phyloP scores from a whole-genome alignment of 2,329 filamentous ascomycete genomes.

The Neophaeococcomyces aloes region DNA sequence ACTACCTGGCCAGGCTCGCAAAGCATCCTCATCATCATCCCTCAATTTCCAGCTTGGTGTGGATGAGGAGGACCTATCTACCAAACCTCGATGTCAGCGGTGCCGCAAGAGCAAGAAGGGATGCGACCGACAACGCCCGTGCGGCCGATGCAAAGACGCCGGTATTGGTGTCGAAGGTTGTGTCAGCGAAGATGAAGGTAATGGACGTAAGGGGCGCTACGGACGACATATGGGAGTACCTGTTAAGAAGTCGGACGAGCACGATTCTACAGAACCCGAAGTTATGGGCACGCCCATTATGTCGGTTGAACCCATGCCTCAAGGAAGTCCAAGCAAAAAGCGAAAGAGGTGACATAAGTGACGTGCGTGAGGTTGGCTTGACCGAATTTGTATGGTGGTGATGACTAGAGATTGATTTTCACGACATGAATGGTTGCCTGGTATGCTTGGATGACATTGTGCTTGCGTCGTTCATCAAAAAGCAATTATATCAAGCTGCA shows the following conservation, averaged over 20 bases:
- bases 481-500: too few species aligned
- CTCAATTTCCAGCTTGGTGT: slow-evolving; percentile 51
- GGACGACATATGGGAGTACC: slow-evolving; percentile 59
- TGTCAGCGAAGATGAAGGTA: slow-evolving; percentile 94
- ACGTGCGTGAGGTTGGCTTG: too few species aligned
- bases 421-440: too few species aligned
- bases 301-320: slow-evolving; percentile 23
- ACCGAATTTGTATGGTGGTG: too few species aligned
- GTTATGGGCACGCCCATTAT: slow-evolving; percentile 1
- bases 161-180: slow-evolving; percentile 88
- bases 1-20: slow-evolving; percentile 35
- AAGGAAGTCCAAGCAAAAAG: slow-evolving; percentile 48
- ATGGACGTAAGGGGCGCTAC: slow-evolving; percentile 91
- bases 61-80: slow-evolving; percentile 84
- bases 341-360: slow-evolving; percentile 45
- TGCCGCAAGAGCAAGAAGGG: slow-evolving; percentile 99
- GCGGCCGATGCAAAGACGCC: slow-evolving; percentile 88
- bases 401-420: too few species aligned
- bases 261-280: slow-evolving; percentile 4
- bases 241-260: slow-evolving; percentile 46
- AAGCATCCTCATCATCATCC: slow-evolving; percentile 53
- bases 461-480: too few species aligned
- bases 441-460: too few species aligned
- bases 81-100: slow-evolving; percentile 91
- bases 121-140: slow-evolving; percentile 91